Evolutionary conservation across 2,329 filamentous ascomycete species (phyloP), one percentile per base, ranked within the genome.

Genomic region (Diaporthe eres): DNA sequence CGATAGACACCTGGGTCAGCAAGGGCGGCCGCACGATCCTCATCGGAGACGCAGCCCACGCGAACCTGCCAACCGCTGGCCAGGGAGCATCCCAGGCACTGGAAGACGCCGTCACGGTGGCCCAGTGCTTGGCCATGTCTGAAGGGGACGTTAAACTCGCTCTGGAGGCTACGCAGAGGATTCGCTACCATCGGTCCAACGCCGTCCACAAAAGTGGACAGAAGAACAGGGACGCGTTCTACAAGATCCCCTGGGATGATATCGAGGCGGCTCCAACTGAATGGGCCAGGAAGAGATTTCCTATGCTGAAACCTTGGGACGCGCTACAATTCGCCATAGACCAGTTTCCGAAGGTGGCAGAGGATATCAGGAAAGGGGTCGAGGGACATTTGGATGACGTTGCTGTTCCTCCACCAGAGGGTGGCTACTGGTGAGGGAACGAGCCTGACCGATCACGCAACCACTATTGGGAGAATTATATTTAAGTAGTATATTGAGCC

Each of bases 61-160:
- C 90, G 90, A 79, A 90, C 88, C 70, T 89, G 85, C 76, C 84
- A 86, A 65, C 89, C 88, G 28, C 89, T 88, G 79, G 89, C 17
- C 77, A 77, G 25, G 77, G 77, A 3, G 77, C 75, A 34, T 75
- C 67, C 9, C 73, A 77, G n/a, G 72, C 72, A 6, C 25, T 77
- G 8, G 75, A 78, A 55, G 75, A 78, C 57, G 60, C 75, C 44
- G 61, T 74, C 47, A 77, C 72, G 3, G 44, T 75, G 55, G 70
- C 76, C 31, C 51, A 70, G 44, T 70, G 44, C 65, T 25, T 70
- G 25, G 17, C 1, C 4, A 49, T 51, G 65, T 34, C 44, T 19
- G 17, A 17, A 13, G 44, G 65, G 6, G 65, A 53, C 19, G 65
- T 53, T 28, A 70, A 4, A 2, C 63, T 53, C 12, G 44, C 19